These are phyloP conservation scores for Ligustrum vulgare DNA, from an alignment of 257 asterid species.

Conservation along the genomic window DNA sequence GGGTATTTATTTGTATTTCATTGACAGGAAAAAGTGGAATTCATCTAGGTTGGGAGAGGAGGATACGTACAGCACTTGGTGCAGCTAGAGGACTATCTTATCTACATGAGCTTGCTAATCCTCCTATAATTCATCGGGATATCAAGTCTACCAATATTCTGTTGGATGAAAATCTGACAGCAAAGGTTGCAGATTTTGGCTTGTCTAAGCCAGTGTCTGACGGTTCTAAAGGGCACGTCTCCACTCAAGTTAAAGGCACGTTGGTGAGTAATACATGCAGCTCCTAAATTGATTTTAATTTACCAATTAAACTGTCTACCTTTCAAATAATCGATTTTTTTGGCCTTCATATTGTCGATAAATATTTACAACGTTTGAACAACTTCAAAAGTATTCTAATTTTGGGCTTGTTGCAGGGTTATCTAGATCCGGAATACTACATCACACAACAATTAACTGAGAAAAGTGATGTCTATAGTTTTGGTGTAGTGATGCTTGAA, in stretches of 20 bases:
- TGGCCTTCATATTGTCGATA: background rate
- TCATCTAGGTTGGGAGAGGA: conserved; percentile 83
- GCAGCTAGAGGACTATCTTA: conserved; percentile 95
- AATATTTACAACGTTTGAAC: background rate
- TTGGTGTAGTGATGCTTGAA: conserved; percentile 94
- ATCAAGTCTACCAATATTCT: conserved; percentile 82
- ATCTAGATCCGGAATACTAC: conserved; percentile 91
- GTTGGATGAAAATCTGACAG: conserved; percentile 79
- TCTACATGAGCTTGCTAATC: conserved; percentile 87
- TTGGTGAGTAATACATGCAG: conserved; percentile 45
- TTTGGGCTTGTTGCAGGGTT: conserved; percentile 49
- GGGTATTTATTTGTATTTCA: background rate
- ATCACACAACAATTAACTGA: conserved; percentile 90
- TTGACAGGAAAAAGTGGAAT: conserved; percentile 68
- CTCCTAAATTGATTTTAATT: background rate
- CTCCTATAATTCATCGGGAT: conserved; percentile 93
- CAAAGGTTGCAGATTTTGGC: conserved; percentile 95
- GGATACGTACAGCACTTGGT: conserved; percentile 74
- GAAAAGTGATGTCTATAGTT: conserved; percentile 91
- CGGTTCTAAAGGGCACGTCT: conserved; percentile 77
- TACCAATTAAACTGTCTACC: background rate
- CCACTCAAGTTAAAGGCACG: conserved; percentile 98
- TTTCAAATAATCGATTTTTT: too few relatives aligned
- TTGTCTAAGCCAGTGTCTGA: conserved; percentile 86
- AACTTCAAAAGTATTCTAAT: background rate